Percentiles rank a stretch among this genome's conserved stretches.
Conservation (phyloP, 257 asterid species). For the Fraxinus quadrangulata region DNA sequence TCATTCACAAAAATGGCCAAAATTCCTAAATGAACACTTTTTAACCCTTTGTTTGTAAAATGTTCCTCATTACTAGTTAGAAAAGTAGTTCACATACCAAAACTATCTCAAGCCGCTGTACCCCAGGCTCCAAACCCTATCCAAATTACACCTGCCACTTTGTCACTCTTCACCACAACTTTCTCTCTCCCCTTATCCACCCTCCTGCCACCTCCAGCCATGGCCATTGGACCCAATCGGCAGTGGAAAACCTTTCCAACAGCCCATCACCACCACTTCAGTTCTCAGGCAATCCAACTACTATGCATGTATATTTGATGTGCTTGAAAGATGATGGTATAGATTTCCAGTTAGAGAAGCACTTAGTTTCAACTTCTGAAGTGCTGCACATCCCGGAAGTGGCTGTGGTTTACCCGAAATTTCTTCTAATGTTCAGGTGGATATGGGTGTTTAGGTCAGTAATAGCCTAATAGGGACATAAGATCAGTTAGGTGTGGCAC, state of each 20-base stretch:
- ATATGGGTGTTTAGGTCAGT: neutral
- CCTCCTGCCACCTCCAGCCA: neutral
- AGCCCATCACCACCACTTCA: neutral
- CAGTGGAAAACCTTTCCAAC: neutral
- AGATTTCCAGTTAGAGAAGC: neutral
- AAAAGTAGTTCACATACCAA: neutral
- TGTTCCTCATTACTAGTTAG: neutral
- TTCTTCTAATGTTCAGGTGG: neutral
- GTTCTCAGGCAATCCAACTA: neutral
- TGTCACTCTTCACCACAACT: neutral
- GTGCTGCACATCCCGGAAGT: neutral
- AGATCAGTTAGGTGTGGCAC: neutral
- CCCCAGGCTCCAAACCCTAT: neutral
- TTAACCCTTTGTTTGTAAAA: neutral
- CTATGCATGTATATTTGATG: neutral
- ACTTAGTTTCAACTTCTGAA: neutral
- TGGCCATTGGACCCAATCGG: neutral
- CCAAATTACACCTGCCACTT: neutral
- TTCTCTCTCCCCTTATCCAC: neutral
- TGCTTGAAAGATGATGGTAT: neutral
- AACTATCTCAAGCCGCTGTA: neutral
- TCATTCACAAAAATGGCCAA: neutral
- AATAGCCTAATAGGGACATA: neutral
- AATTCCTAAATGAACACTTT: neutral
- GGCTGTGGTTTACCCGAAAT: neutral